A percentile compares a stretch with the other conserved stretches of the same genome.
These are phyloP conservation scores for Arachis monticola DNA, from an alignment of 331 rosid genomes.

Conservation along the genomic window DNA sequence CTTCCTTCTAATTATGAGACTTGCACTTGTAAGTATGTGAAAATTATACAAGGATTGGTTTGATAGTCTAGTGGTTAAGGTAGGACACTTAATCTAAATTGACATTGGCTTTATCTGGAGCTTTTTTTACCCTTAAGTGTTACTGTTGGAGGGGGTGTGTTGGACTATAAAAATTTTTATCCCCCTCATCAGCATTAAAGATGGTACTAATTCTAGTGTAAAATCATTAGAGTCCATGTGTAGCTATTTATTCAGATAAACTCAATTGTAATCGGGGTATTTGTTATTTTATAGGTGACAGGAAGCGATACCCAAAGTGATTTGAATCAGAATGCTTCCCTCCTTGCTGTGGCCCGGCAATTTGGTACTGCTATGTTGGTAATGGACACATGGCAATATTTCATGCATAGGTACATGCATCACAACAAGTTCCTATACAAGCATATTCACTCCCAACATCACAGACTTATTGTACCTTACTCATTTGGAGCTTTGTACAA, in stretches of 20 bases:
- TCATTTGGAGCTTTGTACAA: conserved; percentile 94
- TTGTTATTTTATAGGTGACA: conserved; percentile 60
- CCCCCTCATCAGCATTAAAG: neutral
- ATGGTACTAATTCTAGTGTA: neutral
- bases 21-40: neutral
- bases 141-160: neutral
- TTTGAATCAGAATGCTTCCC: conserved; percentile 49
- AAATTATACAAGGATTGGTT: neutral
- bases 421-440: conserved; percentile 92
- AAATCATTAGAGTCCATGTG: neutral
- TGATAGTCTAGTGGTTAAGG: neutral
- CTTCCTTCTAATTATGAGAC: neutral
- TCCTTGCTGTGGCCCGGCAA: conserved; percentile 60
- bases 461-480: conserved; percentile 85
- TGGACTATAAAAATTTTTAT: neutral
- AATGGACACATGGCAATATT: conserved; percentile 98
- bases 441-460: conserved; percentile 92
- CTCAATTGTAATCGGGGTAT: conserved; percentile 16
- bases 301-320: conserved; percentile 55
- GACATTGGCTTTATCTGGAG: neutral
- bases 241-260: neutral
- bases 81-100: neutral
- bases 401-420: conserved; percentile 97
- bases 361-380: conserved; percentile 82
- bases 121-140: conserved; percentile 1